Base-by-base conservation (phyloP, 495 filamentous ascomycete species). In the Penicillium soppii region DNA sequence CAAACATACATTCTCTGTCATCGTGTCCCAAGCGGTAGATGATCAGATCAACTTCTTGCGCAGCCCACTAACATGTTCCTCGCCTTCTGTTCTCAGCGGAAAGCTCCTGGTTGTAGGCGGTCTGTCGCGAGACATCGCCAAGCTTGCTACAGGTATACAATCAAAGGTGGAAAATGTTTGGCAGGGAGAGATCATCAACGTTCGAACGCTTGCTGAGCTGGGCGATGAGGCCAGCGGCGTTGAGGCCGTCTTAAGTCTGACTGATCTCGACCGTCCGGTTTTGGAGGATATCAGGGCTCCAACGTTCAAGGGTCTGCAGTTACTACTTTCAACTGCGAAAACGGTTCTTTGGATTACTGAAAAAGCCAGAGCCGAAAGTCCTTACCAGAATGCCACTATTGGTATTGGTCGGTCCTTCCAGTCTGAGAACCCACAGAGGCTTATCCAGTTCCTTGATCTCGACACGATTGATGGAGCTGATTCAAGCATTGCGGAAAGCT, bases 1-100 rank as follows among this genome's bases (percentile, higher is more conserved):
- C 16, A 32, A 12, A n/a, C 37, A 39, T 13, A 9, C 43, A 1
- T 64, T 66, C 1, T 55, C 66, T 0, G 53, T 75, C 29, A 52
- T 71, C 1, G 38, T 57, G 5, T 45, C 62, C 5, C 72, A 74
- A 47, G 72, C 73, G 0, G 53, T 70, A 1, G 63, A 75, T 43
- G 53, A 66, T 9, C 17, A 52, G 52, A 17, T 69, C 7, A 50
- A 53, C 12, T 26, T 55, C 15, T 15, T 72, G 1, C 41, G 58
- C 8, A 9, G 62, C 7, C 56, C 53, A 16, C 46, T 54, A 10
- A 43, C 51, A 56, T 37, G 10, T 46, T 21, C 51, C 36, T 26
- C 37, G 38, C n/a, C n/a, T n/a, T n/a, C n/a, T n/a, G n/a, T n/a
- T n/a, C n/a, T n/a, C n/a, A n/a, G n/a, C n/a, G 36, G 43, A 47